Base-by-base conservation (phyloP, 1,284 basidiomycete species). In the Puccinia novopanici region DNA sequence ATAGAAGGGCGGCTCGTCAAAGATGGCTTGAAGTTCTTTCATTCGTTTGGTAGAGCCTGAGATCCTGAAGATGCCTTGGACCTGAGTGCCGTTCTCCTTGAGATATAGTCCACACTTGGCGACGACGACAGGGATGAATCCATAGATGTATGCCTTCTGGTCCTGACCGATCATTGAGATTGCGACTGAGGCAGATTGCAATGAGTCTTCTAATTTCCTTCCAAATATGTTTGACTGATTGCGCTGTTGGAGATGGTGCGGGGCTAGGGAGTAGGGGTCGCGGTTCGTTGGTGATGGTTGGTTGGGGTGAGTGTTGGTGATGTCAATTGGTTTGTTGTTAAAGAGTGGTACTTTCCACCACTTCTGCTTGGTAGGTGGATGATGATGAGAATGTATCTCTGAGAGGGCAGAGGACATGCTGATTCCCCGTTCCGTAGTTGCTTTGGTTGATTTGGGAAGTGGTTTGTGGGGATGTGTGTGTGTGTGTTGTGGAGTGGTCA, bases 1-100 rank as follows among this genome's bases (percentile, higher is more conserved):
- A 84, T 94, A 98, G 92, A 95, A 83, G 55, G 95, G 94, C 27
- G 93, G 92, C 45, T 89, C 87, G 85, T 99, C 95, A 84, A 99
- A 99, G 27, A 91, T 88, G 8, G 91, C 90, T 86, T 98, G 96
- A 22, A 99, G 89, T 68, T 98, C 95, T 79, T 93, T 91, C 93
- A 98, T 99, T 65, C 96, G 91, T 86, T 94, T 97, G 83, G 90
- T 92, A 50, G 93, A 95, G 27, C 95, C 95, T 82, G 91, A 93
- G 81, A 98, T 92, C 68, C 97, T 92, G 86, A 99, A 99, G 0
- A 94, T 93, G 24, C 96, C 96, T 84, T 93, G 91, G n/a, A 96
- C 91, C 86, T 96, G 94, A 54, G 94, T 97, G 30, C 94, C 92
- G 83, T 92, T 92, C 87, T 94, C 92, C 86, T 98, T 98, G 82